Percentiles rank a stretch among this genome's conserved stretches.
phyloP scores from a whole-genome alignment of 2,329 filamentous ascomycete species.

The Podosphaera fusca region DNA sequence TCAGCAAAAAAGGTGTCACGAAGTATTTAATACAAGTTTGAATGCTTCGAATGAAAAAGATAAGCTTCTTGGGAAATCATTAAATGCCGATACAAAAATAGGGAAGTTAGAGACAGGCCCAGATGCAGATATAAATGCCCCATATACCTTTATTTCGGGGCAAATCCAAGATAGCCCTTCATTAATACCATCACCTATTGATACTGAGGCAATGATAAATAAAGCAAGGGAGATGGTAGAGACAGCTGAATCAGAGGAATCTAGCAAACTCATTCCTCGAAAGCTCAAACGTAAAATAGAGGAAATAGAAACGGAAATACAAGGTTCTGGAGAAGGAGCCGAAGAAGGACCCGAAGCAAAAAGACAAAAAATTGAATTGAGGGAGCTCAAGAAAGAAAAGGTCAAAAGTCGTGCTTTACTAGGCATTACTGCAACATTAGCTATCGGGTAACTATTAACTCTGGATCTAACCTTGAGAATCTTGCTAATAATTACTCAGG shows the following conservation, averaged over 20 bases:
- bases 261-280: conserved; percentile 6
- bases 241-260: conserved; percentile 28
- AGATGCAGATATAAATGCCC: conserved; percentile 17
- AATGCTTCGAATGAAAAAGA: background rate
- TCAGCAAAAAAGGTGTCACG: background rate
- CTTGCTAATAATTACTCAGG: conserved; percentile 9
- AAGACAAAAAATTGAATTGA: conserved; percentile 50
- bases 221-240: conserved; percentile 77
- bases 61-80: background rate
- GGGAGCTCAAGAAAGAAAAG: conserved; percentile 62
- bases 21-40: background rate
- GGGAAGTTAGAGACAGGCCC: background rate
- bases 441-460: conserved; percentile 53
- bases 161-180: conserved; percentile 33
- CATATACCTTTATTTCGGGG: conserved; percentile 50
- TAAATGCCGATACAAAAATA: background rate
- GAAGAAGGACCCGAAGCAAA: conserved; percentile 31
- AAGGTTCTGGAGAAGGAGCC: conserved; percentile 23
- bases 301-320: conserved; percentile 33
- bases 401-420: conserved; percentile 69
- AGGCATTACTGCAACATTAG: conserved; percentile 67
- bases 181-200: conserved; percentile 42
- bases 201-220: conserved; percentile 62
- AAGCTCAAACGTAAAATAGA: conserved; percentile 52
- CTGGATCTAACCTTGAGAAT: background rate